Evolutionary conservation across 192 early-diverging fungal genomes (phyloP), one percentile per base, ranked within the genome.

Genomic region (Coemansia umbellata): DNA sequence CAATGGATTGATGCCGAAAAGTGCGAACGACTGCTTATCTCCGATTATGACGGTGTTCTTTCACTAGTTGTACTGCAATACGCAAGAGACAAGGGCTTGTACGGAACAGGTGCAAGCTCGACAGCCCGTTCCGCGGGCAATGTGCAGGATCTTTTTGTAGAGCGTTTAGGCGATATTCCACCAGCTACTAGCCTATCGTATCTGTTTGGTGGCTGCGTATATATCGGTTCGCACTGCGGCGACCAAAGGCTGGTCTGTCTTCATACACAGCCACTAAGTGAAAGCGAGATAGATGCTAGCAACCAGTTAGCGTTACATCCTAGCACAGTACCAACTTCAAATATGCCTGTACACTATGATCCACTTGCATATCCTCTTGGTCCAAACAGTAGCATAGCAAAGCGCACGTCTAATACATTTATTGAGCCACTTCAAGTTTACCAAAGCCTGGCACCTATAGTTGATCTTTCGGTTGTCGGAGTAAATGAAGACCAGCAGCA

Each of bases 391-490:
- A 22, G 0, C 0, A 31, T 5, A n/a, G 8, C 14, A 23, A 14
- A 24, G 10, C 30, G 39, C 31, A n/a, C 7, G 6, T 15, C 18
- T 19, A 71, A 75, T 9, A 67, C 61, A 6, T 85, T 68, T 30
- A n/a, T 94, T 0, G 75, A 85, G 26, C 58, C 84, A 6, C 26
- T 85, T 32, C 71, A 87, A 50, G 73, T 78, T 17, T 91, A 70
- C 63, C 40, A 69, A 28, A 95, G 90, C 65, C 62, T 96, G 50
- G 87, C 86, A 18, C 96, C 96, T 0, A 84, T 97, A 3, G 59
- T 78, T 0, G 94, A 97, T 60, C 88, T 98, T 78, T 82, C 84
- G 43, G 79, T 95, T 19, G 84, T 93, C 13, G 89, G 95, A 59
- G 53, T 82, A 22, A 81, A 89, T 50, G 75, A 80, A 13, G n/a